Conservation (phyloP, 2,329 filamentous ascomycete genomes). For the Aureobasidium sp. region DNA sequence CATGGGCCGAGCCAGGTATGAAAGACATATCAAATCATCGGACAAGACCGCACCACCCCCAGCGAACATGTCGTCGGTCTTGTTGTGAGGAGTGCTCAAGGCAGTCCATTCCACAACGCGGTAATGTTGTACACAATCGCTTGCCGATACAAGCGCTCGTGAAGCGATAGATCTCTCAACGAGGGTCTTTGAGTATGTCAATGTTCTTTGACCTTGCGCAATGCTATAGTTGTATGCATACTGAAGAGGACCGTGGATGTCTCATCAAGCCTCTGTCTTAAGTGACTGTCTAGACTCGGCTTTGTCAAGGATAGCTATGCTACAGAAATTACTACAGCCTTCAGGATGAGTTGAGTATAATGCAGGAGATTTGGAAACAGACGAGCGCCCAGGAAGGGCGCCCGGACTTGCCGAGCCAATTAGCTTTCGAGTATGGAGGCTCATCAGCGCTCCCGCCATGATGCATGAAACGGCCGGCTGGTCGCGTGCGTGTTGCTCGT, state of each 20-base stretch:
- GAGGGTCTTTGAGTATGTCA: neutral
- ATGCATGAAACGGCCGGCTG: slow-evolving; percentile 4
- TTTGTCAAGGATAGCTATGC: neutral
- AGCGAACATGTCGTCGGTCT: neutral
- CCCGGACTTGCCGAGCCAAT: slow-evolving; percentile 13
- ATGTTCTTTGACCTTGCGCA: neutral
- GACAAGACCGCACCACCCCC: neutral
- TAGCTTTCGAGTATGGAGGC: neutral
- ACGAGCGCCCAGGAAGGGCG: neutral
- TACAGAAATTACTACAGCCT: neutral
- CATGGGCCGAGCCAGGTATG: neutral
- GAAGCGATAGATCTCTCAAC: neutral
- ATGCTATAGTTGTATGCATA: neutral
- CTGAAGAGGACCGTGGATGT: neutral
- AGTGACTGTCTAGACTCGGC: neutral
- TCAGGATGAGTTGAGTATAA: neutral
- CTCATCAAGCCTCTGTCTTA: neutral
- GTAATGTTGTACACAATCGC: neutral
- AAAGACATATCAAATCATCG: slow-evolving; percentile 14
- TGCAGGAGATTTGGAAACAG: slow-evolving; percentile 11
- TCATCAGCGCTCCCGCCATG: neutral
- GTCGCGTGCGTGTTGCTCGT: slow-evolving; percentile 10
- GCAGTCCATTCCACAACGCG: neutral
- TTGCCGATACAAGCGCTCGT: neutral
- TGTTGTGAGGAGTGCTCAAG: neutral